Evolutionary conservation across 164 flowering plant genomes (phyloP).

Genomic region (Vitis cinerea): DNA sequence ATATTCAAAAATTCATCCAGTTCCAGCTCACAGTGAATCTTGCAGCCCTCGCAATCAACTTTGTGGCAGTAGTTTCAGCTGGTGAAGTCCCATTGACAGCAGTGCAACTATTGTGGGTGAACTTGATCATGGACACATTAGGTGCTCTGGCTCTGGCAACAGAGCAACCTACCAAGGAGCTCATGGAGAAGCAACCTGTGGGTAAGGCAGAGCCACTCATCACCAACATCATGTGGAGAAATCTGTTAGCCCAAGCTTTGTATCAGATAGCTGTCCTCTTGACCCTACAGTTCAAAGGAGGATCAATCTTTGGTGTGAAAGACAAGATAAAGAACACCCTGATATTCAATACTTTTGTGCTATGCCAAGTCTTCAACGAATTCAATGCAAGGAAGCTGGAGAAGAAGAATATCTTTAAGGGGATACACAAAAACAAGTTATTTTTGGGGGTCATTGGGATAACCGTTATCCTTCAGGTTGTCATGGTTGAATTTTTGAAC

Average conservation of each 20-base stretch:
- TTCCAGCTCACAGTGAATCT: constrained; percentile 69
- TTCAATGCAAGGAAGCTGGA: constrained; percentile 51
- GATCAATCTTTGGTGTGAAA: constrained; percentile 37
- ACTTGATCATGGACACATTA: constrained; percentile 69
- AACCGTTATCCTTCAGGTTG: constrained; percentile 45
- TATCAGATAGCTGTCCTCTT: constrained; percentile 48
- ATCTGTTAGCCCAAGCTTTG: constrained; percentile 48
- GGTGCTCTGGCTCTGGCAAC: constrained; percentile 70
- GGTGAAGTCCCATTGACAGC: constrained; percentile 63
- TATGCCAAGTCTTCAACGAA: constrained; percentile 63
- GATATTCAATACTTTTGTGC: constrained; percentile 56
- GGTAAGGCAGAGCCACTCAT: constrained; percentile 56
- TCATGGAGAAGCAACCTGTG: constrained; percentile 54
- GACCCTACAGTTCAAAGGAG: constrained; percentile 46
- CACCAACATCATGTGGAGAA: constrained; percentile 73
- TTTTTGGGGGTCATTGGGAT: constrained; percentile 43
- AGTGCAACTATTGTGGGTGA: constrained; percentile 71
- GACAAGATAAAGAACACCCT: constrained; percentile 40
- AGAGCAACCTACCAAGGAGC: constrained; percentile 52
- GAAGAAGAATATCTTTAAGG: constrained; percentile 45
- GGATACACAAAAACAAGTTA: constrained; percentile 38
- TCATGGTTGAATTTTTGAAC: constrained; percentile 52
- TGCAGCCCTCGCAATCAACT: constrained; percentile 59
- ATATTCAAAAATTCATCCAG: constrained; percentile 75
- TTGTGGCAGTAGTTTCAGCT: constrained; percentile 58